Conservation (phyloP, 1,139 yeast genomes). For the Suhomyces coccinellae region DNA sequence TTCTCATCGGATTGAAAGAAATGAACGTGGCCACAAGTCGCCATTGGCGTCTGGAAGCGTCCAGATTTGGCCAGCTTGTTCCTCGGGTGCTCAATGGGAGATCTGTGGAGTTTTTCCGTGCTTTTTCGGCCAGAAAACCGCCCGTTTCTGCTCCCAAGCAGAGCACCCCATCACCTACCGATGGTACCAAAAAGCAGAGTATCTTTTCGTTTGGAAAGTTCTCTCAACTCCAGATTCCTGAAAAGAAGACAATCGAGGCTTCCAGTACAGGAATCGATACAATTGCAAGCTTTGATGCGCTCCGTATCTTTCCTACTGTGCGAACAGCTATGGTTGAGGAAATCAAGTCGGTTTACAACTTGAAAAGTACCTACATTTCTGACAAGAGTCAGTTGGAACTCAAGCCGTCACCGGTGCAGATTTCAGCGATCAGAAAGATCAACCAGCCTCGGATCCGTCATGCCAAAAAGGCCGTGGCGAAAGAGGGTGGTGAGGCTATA, state of each 20-base stretch:
- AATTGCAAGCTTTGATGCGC: slow-evolving; percentile 60
- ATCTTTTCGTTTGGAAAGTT: slow-evolving; percentile 21
- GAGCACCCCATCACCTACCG: neutral
- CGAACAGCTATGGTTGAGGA: slow-evolving; percentile 63
- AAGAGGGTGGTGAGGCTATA: slow-evolving; percentile 24
- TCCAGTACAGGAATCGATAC: slow-evolving; percentile 21
- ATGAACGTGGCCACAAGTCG: slow-evolving; percentile 2
- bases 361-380: slow-evolving; percentile 36
- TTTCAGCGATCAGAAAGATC: slow-evolving; percentile 47
- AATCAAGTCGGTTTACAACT: slow-evolving; percentile 50
- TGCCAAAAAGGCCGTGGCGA: slow-evolving; percentile 19
- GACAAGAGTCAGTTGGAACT: slow-evolving; percentile 33
- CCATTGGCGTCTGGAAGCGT: neutral
- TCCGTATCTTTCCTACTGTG: slow-evolving; percentile 67
- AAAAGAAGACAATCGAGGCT: slow-evolving; percentile 17
- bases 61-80: neutral
- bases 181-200: slow-evolving; percentile 5
- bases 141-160: neutral
- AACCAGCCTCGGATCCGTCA: slow-evolving; percentile 33
- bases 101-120: neutral
- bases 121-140: neutral
- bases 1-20: neutral
- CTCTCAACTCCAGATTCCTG: slow-evolving; percentile 21
- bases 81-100: neutral
- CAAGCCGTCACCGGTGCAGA: slow-evolving; percentile 46